Conservation (phyloP, 331 rosid species). For the Ulmus americana region DNA sequence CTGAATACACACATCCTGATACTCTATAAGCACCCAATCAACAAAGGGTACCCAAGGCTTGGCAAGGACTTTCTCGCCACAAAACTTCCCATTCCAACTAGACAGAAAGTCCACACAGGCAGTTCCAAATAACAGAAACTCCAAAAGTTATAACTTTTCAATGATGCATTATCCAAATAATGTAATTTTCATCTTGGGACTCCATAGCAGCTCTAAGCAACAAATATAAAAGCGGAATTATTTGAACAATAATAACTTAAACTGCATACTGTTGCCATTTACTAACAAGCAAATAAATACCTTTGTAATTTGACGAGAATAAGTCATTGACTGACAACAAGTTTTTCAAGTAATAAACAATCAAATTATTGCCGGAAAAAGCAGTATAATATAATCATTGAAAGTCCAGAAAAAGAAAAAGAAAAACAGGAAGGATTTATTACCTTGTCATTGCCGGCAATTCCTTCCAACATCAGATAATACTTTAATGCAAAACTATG, state of each 20-base stretch:
- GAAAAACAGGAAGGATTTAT: slow-evolving; percentile 19
- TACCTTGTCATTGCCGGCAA: slow-evolving; percentile 42
- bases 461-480: slow-evolving; percentile 54
- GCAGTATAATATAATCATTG: too few species aligned
- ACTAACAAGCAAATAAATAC: neutral
- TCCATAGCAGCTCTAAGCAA: neutral
- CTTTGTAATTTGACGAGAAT: neutral
- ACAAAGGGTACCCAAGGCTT: neutral
- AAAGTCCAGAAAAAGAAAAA: neutral
- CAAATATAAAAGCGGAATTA: neutral
- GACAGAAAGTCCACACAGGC: neutral
- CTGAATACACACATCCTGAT: neutral
- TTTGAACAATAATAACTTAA: neutral
- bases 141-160: neutral
- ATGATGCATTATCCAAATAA: neutral
- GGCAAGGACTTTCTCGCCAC: neutral
- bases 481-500: slow-evolving; percentile 59
- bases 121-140: neutral
- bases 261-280: neutral
- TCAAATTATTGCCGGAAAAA: neutral
- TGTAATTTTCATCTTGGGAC: neutral
- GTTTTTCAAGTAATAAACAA: too few species aligned
- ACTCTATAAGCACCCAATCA: neutral
- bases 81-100: neutral
- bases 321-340: too few species aligned